Conservation (phyloP, 2,329 filamentous ascomycete species). For the Esteya vermicola region DNA sequence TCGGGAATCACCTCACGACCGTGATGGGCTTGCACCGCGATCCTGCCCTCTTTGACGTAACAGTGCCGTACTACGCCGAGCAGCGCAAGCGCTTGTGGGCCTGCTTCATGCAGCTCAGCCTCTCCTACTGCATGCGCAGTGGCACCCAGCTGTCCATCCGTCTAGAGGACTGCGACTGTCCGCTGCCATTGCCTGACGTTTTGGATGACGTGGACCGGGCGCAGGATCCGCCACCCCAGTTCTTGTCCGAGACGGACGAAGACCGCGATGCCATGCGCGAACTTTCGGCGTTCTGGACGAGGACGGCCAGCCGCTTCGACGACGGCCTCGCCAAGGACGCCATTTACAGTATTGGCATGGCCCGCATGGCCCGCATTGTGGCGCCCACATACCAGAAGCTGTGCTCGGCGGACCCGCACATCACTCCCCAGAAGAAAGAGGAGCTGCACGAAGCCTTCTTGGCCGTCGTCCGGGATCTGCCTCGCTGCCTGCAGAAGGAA, state of each 20-base stretch:
- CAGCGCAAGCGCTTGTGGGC: slow-evolving; percentile 11
- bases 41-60: slow-evolving; percentile 6
- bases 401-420: slow-evolving; percentile 1
- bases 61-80: slow-evolving; percentile 10
- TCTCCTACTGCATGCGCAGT: slow-evolving; percentile 11
- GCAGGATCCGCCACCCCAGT: background rate
- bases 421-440: background rate
- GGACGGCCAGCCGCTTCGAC: too few species aligned
- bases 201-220: too few species aligned
- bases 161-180: slow-evolving; percentile 12
- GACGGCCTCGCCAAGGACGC: slow-evolving; percentile 1
- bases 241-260: background rate
- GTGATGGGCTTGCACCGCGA: slow-evolving; percentile 13
- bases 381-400: slow-evolving; percentile 4
- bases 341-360: background rate
- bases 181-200: background rate
- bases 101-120: slow-evolving; percentile 8
- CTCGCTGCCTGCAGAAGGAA: slow-evolving; percentile 1
- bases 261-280: background rate
- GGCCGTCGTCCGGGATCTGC: background rate
- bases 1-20: slow-evolving; percentile 6
- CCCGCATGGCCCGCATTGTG: background rate
- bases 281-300: background rate
- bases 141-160: slow-evolving; percentile 9
- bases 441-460: background rate